Percentiles rank a stretch among this genome's conserved stretches.
These are phyloP conservation scores for Eutrema yunnanense DNA, from an alignment of 345 rosid genomes.

Conservation along the genomic window DNA sequence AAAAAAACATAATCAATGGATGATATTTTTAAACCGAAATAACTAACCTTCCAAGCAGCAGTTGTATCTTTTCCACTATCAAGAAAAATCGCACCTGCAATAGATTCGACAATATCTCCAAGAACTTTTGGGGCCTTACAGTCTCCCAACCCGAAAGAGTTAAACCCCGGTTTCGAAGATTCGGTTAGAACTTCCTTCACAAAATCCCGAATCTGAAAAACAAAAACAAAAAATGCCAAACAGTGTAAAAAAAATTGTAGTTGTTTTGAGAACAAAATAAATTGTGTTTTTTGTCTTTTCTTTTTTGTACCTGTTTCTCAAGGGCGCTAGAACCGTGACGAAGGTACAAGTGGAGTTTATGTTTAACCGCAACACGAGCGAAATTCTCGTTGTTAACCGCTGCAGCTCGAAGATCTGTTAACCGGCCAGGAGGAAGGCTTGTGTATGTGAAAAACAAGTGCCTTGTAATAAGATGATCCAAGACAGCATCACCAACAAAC, in stretches of 20 bases:
- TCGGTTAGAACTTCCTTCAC: slow-evolving; percentile 84
- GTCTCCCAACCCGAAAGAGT: slow-evolving; percentile 97
- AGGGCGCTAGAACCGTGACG: slow-evolving; percentile 96
- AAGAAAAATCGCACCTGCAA: slow-evolving; percentile 96
- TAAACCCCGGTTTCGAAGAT: slow-evolving; percentile 77
- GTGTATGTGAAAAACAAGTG: slow-evolving; percentile 90
- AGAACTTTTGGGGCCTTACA: slow-evolving; percentile 99
- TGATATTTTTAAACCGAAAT: background rate
- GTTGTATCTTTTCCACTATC: slow-evolving; percentile 73
- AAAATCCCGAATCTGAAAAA: slow-evolving; percentile 78
- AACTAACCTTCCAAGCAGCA: slow-evolving; percentile 85
- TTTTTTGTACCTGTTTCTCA: slow-evolving; percentile 67
- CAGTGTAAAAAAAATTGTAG: background rate
- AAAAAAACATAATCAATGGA: too few relatives aligned
- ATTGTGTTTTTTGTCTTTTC: background rate
- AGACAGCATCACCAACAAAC: slow-evolving; percentile 96
- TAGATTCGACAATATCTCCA: slow-evolving; percentile 93
- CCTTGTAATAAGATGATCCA: slow-evolving; percentile 91
- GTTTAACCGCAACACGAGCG: slow-evolving; percentile 96
- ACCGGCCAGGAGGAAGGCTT: slow-evolving; percentile 89
- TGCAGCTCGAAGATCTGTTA: slow-evolving; percentile 97
- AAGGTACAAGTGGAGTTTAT: slow-evolving; percentile 83
- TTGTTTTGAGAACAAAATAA: background rate
- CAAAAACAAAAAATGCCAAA: background rate
- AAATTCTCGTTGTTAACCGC: slow-evolving; percentile 98